Evolutionary conservation across 768 basidiomycete species (phyloP).

Genomic region (Serpula lacrymans): DNA sequence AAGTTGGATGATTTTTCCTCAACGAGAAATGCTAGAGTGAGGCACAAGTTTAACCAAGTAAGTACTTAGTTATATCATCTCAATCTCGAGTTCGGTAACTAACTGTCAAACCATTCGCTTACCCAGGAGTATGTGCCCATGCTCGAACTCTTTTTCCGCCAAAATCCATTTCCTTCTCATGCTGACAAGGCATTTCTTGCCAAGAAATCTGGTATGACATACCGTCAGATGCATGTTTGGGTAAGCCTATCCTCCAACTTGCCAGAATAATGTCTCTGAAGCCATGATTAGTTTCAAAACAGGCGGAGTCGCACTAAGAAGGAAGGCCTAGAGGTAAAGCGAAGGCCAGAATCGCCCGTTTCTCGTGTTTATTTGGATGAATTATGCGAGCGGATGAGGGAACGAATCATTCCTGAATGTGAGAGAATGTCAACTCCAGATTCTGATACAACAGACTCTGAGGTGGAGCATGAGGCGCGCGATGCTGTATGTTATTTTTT

Average conservation of each 20-base stretch:
- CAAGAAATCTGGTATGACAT: constrained; percentile 38
- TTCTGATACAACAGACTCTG: constrained; percentile 10
- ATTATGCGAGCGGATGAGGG: constrained; percentile 24
- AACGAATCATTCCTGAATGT: constrained; percentile 17
- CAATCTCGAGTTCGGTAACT: background rate
- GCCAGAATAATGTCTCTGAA: background rate
- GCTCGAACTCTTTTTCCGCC: constrained; percentile 44
- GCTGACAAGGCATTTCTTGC: constrained; percentile 41
- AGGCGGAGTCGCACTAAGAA: constrained; percentile 29
- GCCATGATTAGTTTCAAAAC: constrained; percentile 48
- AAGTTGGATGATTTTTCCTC: too few species aligned
- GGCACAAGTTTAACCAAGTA: constrained; percentile 6
- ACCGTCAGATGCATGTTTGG: constrained; percentile 54
- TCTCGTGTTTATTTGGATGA: constrained; percentile 19
- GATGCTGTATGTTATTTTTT: constrained; percentile 6
- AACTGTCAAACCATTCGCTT: too few species aligned
- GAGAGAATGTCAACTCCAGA: constrained; percentile 4
- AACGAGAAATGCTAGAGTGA: too few species aligned
- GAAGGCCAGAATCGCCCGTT: constrained; percentile 13
- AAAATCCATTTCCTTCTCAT: constrained; percentile 44
- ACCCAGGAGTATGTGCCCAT: constrained; percentile 46
- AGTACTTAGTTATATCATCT: background rate
- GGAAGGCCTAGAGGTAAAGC: constrained; percentile 31
- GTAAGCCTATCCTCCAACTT: constrained; percentile 22
- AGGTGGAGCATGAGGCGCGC: constrained; percentile 10